Evolutionary conservation across 2,329 filamentous ascomycete species (phyloP), one percentile per base, ranked within the genome.

Genomic region (Ophiostoma sp.): DNA sequence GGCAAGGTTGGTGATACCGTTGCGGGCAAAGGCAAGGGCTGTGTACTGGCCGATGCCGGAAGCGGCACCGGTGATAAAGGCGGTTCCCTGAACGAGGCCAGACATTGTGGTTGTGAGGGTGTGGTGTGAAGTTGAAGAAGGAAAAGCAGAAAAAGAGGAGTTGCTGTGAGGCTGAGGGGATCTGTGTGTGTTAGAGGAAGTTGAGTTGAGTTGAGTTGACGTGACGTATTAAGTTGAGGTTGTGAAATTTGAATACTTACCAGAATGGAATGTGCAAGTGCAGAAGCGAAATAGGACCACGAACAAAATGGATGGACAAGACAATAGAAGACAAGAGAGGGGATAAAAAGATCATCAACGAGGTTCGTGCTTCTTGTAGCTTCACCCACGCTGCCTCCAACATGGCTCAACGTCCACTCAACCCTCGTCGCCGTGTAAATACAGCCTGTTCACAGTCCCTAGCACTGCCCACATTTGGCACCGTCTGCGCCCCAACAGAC

Each of bases 21-120:
- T 79, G 25, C 79, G 78, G n/a, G 85, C 85, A 73, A 87, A 84
- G 19, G 84, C 80, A 64, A 84, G 81, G 8, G 85, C 84, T 2
- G 84, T 84, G 75, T 81, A 76, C 74, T 84, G 81, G 31, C 86
- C 86, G 74, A 88, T 87, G 76, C 86, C 86, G 45, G 75, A 76
- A 8, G 75, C 75, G 17, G 74, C 75, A n/a, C 75, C 75, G 12
- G 74, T 74, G 59, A 76, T 76, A 19, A 76, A 75, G 15, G 75
- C 75, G 1, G 74, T 75, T 39, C 75, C 75, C 33, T 69, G 70
- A 45, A 76, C 57, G 33, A 76, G 75, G 48, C 55, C 4, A 15
- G 69, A 8, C 55, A 72, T 66, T 17, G 52, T 63, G 71, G n/a
- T 9, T 5, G 52, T 19, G 36, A 36, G 22, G 12, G n/a, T 6